A percentile compares a stretch with the other conserved stretches of the same genome.
These are phyloP conservation scores for Biscogniauxia mediterranea DNA, from an alignment of 2,329 filamentous ascomycete genomes.

Conservation along the genomic window DNA sequence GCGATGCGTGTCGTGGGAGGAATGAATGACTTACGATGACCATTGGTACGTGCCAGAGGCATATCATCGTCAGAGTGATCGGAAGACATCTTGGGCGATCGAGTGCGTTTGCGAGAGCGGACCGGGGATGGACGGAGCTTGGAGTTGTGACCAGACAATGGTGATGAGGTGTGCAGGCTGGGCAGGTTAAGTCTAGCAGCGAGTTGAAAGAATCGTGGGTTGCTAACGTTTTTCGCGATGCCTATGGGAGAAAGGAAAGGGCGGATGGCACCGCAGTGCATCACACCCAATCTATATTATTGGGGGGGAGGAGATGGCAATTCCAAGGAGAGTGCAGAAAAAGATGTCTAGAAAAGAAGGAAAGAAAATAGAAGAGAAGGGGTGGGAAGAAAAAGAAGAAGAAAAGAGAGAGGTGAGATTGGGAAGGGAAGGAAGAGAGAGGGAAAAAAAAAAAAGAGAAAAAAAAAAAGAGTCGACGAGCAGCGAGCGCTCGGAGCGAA, in stretches of 20 bases:
- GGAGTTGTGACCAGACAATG: background rate
- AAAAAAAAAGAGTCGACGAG: conserved; percentile 9
- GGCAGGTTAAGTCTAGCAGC: conserved; percentile 6
- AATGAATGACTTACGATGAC: conserved; percentile 59
- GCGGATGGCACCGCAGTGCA: conserved; percentile 30
- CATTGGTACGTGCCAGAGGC: conserved; percentile 70
- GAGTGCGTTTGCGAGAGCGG: conserved; percentile 15
- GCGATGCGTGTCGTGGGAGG: conserved; percentile 12
- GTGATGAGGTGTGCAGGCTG: conserved; percentile 4
- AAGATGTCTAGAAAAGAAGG: conserved; percentile 21
- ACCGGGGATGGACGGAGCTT: background rate
- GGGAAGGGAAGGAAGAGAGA: conserved; percentile 14
- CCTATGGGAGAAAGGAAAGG: conserved; percentile 13
- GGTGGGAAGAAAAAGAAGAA: conserved; percentile 21
- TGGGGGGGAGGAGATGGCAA: conserved; percentile 11
- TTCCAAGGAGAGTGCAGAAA: conserved; percentile 18
- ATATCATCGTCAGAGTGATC: conserved; percentile 75
- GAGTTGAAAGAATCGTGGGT: conserved; percentile 1
- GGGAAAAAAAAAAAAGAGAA: conserved; percentile 1
- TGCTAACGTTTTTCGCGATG: conserved; percentile 8
- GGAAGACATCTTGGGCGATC: conserved; percentile 46
- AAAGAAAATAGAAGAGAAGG: conserved; percentile 28
- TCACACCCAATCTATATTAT: conserved; percentile 27
- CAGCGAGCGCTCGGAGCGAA: conserved; percentile 9
- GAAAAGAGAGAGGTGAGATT: conserved; percentile 25